Evolutionary conservation across 331 rosid genomes (phyloP).

Genomic region (Prunus yedoensis): DNA sequence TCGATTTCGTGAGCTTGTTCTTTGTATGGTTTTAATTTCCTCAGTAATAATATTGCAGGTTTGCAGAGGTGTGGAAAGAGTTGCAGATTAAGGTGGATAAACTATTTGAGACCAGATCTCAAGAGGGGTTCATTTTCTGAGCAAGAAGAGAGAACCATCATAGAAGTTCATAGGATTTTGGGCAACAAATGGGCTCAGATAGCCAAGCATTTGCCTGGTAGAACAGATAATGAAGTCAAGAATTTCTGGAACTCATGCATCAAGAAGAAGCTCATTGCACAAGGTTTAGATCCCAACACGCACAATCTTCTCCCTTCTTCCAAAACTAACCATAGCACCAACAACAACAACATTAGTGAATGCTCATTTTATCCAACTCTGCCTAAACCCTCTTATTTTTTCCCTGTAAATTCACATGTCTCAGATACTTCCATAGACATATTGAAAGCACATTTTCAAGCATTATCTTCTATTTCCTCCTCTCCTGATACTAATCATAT

Average conservation of each 20-base stretch:
- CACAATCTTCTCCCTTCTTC: slow-evolving; percentile 38
- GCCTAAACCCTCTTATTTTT: not conserved
- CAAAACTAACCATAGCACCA: not conserved
- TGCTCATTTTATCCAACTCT: not conserved
- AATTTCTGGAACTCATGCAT: slow-evolving; percentile 52
- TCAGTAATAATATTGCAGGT: slow-evolving; percentile 22
- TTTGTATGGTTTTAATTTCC: not conserved
- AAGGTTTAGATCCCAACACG: slow-evolving; percentile 55
- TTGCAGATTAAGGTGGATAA: slow-evolving; percentile 54
- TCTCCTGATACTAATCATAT: not conserved
- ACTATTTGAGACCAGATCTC: slow-evolving; percentile 50
- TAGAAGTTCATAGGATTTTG: slow-evolving; percentile 48
- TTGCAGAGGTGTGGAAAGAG: slow-evolving; percentile 54
- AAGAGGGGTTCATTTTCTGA: slow-evolving; percentile 46
- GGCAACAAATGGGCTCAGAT: slow-evolving; percentile 60
- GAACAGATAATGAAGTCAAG: slow-evolving; percentile 58
- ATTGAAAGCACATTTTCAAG: not conserved
- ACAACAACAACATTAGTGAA: not conserved
- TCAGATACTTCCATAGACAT: slow-evolving; percentile 15
- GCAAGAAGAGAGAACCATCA: slow-evolving; percentile 38
- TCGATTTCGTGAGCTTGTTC: not conserved
- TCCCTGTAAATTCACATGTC: slow-evolving; percentile 2
- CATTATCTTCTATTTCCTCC: slow-evolving; percentile 2
- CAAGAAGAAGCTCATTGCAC: slow-evolving; percentile 48
- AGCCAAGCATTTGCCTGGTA: slow-evolving; percentile 55